phyloP scores from a whole-genome alignment of 306 rosid genomes.

The Vachellia pachyceras region DNA sequence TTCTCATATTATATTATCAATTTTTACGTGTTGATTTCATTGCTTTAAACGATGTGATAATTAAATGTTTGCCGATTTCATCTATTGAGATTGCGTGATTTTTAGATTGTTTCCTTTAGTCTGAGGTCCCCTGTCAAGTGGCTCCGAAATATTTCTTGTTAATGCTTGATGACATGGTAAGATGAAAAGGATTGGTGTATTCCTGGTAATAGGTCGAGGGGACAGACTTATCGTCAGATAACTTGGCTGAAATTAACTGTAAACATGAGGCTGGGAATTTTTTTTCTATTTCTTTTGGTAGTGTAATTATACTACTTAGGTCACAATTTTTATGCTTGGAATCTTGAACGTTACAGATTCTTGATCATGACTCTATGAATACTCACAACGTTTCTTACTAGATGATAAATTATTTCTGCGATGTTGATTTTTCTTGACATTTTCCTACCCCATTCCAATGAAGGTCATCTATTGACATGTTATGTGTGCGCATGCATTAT shows the following conservation, averaged over 20 bases:
- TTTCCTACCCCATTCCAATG: background rate
- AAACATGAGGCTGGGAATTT: background rate
- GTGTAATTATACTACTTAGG: background rate
- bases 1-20: slow-evolving; percentile 6
- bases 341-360: slow-evolving; percentile 9
- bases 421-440: slow-evolving; percentile 22
- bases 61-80: background rate
- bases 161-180: slow-evolving; percentile 22
- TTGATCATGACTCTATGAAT: slow-evolving; percentile 5
- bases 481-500: slow-evolving; percentile 1
- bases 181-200: background rate
- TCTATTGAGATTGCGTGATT: background rate
- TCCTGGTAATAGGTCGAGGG: slow-evolving; percentile 3
- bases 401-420: background rate
- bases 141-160: background rate
- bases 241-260: slow-evolving; percentile 22
- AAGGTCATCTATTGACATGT: background rate
- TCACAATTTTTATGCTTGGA: slow-evolving; percentile 26
- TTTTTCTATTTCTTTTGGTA: background rate
- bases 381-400: background rate
- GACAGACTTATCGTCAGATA: background rate
- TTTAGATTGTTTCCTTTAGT: slow-evolving; percentile 2
- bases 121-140: background rate
- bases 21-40: slow-evolving; percentile 4
- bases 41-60: background rate